Conservation (phyloP, 169 alveolate genomes). For the Plasmodium adleri region DNA sequence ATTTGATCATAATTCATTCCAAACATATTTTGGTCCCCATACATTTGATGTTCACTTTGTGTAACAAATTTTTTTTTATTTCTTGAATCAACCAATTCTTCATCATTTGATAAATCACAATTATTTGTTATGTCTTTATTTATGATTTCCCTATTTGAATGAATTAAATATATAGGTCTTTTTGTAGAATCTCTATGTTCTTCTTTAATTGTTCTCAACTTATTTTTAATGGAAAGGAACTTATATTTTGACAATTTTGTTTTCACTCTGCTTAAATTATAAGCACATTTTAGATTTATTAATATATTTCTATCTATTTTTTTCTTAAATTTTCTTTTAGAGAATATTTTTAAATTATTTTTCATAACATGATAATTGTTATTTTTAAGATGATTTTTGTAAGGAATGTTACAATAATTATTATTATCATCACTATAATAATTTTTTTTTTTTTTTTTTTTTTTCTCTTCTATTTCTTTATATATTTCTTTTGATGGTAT, state of each 20-base stretch:
- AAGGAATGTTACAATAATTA: no score
- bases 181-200: slow-evolving; percentile 5
- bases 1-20: not conserved
- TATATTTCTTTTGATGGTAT: slow-evolving; percentile 35
- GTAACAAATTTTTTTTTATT: slow-evolving; percentile 10
- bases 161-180: not conserved
- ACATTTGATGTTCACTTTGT: slow-evolving; percentile 50
- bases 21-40: slow-evolving; percentile 4
- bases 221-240: slow-evolving; percentile 11
- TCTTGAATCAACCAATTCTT: slow-evolving; percentile 13
- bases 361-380: no score
- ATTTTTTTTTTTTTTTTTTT: not conserved
- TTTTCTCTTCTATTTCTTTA: slow-evolving; percentile 1
- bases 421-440: not conserved
- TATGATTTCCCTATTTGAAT: not conserved
- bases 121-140: not conserved
- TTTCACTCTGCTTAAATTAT: not conserved
- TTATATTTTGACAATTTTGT: slow-evolving; percentile 6
- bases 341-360: no score
- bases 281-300: not conserved
- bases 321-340: slow-evolving; percentile 5
- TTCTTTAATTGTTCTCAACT: slow-evolving; percentile 23
- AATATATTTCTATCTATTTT: not conserved
- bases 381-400: no score
- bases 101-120: not conserved